phyloP scores from a whole-genome alignment of 345 rosid genomes.

The Citrus glauca region DNA sequence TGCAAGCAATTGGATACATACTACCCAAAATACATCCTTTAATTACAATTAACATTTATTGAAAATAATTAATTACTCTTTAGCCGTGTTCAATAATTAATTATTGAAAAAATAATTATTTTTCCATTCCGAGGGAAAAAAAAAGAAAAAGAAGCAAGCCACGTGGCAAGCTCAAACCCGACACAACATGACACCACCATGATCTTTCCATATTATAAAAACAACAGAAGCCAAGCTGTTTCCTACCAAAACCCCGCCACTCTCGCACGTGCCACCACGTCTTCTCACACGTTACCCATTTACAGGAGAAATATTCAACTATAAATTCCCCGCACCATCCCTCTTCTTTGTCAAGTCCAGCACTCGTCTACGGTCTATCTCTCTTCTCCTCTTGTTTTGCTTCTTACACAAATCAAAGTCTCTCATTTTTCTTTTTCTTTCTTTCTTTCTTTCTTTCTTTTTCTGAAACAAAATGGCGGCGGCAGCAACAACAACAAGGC shows the following conservation, averaged over 20 bases:
- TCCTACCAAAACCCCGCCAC: neutral
- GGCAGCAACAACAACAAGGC: constrained; percentile 13
- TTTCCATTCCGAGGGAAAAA: neutral
- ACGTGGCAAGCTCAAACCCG: neutral
- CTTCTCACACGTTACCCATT: neutral
- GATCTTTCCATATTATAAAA: neutral
- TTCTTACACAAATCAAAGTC: neutral
- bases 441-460: too few relatives aligned
- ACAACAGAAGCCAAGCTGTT: neutral
- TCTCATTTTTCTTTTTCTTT: neutral
- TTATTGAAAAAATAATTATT: too few relatives aligned
- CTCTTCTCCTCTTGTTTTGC: too few relatives aligned
- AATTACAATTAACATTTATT: too few relatives aligned
- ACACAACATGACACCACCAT: neutral
- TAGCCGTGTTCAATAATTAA: too few relatives aligned
- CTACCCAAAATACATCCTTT: neutral
- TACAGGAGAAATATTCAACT: neutral
- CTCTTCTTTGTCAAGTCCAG: neutral
- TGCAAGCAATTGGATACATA: too few relatives aligned
- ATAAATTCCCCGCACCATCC: neutral
- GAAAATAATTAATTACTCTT: too few relatives aligned
- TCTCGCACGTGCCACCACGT: constrained; percentile 25
- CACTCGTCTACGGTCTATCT: neutral
- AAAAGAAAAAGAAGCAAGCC: neutral
- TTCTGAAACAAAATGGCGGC: neutral